Conservation (phyloP, 495 filamentous ascomycete species). For the Extremus antarcticus region DNA sequence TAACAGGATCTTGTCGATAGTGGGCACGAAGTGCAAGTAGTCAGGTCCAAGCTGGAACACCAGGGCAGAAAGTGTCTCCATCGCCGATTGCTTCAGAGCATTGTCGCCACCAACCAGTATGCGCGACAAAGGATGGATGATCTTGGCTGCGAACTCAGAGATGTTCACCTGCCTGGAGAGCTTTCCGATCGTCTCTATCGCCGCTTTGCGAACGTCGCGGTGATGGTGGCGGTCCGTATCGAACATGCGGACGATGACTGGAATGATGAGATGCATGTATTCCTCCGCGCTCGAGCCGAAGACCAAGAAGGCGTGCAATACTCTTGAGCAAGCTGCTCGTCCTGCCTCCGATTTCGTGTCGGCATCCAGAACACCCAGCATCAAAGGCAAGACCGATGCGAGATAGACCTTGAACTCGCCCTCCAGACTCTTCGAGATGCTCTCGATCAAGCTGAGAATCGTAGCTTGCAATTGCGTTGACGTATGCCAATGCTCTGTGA, state of each 20-base stretch:
- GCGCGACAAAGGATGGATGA: constrained; percentile 79
- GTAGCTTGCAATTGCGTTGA: constrained; percentile 72
- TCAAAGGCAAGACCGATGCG: constrained; percentile 73
- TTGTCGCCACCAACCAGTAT: constrained; percentile 62
- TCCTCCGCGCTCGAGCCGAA: constrained; percentile 95
- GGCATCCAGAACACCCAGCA: constrained; percentile 87
- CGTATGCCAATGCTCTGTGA: constrained; percentile 76
- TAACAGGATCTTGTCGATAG: constrained; percentile 59
- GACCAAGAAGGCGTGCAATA: constrained; percentile 87
- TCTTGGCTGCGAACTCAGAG: constrained; percentile 88
- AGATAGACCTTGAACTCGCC: constrained; percentile 96
- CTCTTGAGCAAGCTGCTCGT: constrained; percentile 69
- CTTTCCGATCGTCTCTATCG: constrained; percentile 89
- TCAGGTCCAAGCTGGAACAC: constrained; percentile 93
- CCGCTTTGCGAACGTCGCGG: constrained; percentile 63
- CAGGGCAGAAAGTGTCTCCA: constrained; percentile 90
- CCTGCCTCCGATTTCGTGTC: constrained; percentile 52
- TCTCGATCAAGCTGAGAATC: constrained; percentile 81
- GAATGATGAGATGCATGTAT: constrained; percentile 98
- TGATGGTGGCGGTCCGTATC: constrained; percentile 67
- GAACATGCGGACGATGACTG: constrained; percentile 85
- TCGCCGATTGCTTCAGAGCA: constrained; percentile 67
- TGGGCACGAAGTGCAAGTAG: constrained; percentile 84
- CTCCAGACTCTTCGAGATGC: constrained; percentile 83
- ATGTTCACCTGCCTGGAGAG: constrained; percentile 96